phyloP scores from a whole-genome alignment of 2,329 filamentous ascomycete genomes.

The Coniella lustricola region DNA sequence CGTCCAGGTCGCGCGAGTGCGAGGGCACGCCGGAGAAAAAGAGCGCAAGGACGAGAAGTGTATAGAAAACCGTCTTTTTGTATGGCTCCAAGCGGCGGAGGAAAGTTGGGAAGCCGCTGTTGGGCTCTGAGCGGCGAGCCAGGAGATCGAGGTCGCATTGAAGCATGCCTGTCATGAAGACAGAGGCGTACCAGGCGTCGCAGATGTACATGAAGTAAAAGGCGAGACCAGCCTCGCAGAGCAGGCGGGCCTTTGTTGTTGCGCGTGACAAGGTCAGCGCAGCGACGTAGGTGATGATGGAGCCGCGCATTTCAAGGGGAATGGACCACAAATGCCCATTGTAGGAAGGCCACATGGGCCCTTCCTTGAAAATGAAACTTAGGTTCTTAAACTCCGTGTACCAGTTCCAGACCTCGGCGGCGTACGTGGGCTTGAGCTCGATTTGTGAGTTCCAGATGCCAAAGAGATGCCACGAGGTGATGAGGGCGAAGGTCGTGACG shows the following conservation, averaged over 20 bases:
- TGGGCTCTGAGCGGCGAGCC: slow-evolving; percentile 26
- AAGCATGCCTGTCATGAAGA: slow-evolving; percentile 55
- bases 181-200: slow-evolving; percentile 55
- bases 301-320: slow-evolving; percentile 8
- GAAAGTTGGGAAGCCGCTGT: slow-evolving; percentile 42
- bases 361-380: slow-evolving; percentile 6
- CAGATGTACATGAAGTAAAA: slow-evolving; percentile 62
- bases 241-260: slow-evolving; percentile 46
- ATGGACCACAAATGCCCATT: slow-evolving; percentile 9
- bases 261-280: slow-evolving; percentile 50
- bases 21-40: slow-evolving; percentile 57
- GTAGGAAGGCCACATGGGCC: slow-evolving; percentile 5
- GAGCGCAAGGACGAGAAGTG: slow-evolving; percentile 43
- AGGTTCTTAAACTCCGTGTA: slow-evolving; percentile 9
- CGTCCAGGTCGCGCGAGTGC: slow-evolving; percentile 35
- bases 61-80: slow-evolving; percentile 45
- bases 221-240: slow-evolving; percentile 44
- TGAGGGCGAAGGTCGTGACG: slow-evolving; percentile 3
- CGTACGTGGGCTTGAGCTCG: background rate
- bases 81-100: slow-evolving; percentile 38
- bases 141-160: slow-evolving; percentile 55
- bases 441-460: slow-evolving; percentile 4
- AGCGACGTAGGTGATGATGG: slow-evolving; percentile 19
- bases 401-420: slow-evolving; percentile 6
- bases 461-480: slow-evolving; percentile 7